Conservation (phyloP, 805 yeast species). For the Tanozyma kutaoensis region DNA sequence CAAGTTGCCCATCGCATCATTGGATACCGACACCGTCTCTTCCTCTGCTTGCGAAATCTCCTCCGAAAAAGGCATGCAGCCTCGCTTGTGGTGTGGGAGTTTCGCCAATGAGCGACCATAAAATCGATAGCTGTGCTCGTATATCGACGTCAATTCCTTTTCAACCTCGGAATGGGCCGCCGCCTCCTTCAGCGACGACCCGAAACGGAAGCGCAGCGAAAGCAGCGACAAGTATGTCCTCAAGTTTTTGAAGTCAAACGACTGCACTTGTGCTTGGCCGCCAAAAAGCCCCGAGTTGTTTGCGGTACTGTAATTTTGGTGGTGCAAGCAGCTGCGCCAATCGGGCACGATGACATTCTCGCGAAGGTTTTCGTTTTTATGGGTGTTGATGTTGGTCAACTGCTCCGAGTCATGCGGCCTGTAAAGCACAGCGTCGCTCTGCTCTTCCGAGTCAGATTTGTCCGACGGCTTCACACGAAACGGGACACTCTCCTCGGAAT, state of each 20-base stretch:
- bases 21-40: slow-evolving; percentile 22
- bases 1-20: slow-evolving; percentile 27
- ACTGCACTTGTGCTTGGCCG: slow-evolving; percentile 6
- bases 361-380: slow-evolving; percentile 26
- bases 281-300: slow-evolving; percentile 8
- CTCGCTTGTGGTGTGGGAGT: slow-evolving; percentile 22
- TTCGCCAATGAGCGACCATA: slow-evolving; percentile 24
- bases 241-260: slow-evolving; percentile 23
- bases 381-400: slow-evolving; percentile 28
- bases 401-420: slow-evolving; percentile 29
- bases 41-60: slow-evolving; percentile 1
- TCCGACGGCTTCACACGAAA: slow-evolving; percentile 5
- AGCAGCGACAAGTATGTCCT: slow-evolving; percentile 18
- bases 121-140: slow-evolving; percentile 22
- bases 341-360: slow-evolving; percentile 29
- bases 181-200: slow-evolving; percentile 12
- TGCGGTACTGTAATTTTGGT: slow-evolving; percentile 8
- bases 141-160: slow-evolving; percentile 17
- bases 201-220: slow-evolving; percentile 21
- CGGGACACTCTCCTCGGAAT: slow-evolving; percentile 17
- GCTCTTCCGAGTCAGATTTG: slow-evolving; percentile 1
- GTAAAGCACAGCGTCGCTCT: slow-evolving; percentile 30
- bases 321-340: slow-evolving; percentile 25
- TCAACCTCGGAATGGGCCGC: slow-evolving; percentile 7
- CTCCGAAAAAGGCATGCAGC: slow-evolving; percentile 17